These are phyloP conservation scores for Globisporangium recalcitrans DNA, from an alignment of 352 stramenopile genomes.

Conservation along the genomic window DNA sequence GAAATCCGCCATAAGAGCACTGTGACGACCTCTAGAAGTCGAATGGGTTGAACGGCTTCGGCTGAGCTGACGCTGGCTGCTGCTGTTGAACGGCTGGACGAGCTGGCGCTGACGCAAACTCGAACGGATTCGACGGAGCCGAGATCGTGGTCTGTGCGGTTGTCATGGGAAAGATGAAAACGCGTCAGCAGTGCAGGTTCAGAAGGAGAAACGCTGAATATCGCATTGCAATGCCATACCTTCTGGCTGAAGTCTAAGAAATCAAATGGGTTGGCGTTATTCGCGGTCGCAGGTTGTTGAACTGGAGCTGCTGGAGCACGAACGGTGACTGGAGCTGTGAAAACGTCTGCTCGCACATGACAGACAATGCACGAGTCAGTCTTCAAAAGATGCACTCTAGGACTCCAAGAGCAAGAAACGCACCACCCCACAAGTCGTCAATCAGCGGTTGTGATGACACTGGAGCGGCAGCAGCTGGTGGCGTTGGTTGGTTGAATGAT, in stretches of 20 bases:
- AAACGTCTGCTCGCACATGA: not conserved
- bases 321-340: not conserved
- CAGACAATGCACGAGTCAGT: not conserved
- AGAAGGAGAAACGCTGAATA: not conserved
- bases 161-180: not conserved
- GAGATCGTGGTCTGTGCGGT: conserved; percentile 22
- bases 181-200: not conserved
- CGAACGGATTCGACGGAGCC: conserved; percentile 27
- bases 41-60: conserved; percentile 48
- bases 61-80: conserved; percentile 1
- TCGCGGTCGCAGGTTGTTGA: conserved; percentile 6
- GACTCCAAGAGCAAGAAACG: not conserved
- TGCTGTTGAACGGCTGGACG: not conserved
- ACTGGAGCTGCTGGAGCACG: not conserved
- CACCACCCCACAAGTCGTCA: conserved; percentile 17
- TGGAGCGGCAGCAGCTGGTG: not conserved
- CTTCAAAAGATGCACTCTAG: not conserved
- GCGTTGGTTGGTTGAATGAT: not conserved
- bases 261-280: conserved; percentile 30
- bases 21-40: conserved; percentile 25
- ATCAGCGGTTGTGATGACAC: conserved; percentile 4
- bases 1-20: not conserved
- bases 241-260: conserved; percentile 34
- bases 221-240: conserved; percentile 15
- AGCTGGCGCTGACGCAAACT: conserved; percentile 15